Conservation (phyloP, 106 monocot genomes). For the Dendrobium nobile region DNA sequence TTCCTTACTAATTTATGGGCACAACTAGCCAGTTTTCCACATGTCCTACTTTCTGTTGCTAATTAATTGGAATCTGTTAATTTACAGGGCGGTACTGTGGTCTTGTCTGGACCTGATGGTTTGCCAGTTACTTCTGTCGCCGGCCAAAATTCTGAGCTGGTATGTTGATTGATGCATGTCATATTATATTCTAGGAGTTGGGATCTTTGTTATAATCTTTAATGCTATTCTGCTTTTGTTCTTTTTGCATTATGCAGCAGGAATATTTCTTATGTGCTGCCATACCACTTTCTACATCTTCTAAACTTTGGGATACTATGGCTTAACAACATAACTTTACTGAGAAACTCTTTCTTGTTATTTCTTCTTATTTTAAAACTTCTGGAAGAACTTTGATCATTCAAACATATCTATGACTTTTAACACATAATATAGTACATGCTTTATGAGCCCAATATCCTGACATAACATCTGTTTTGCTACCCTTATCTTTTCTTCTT, state of each 20-base stretch:
- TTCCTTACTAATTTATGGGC: neutral
- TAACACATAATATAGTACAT: neutral
- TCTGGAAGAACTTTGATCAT: neutral
- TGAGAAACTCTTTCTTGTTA: neutral
- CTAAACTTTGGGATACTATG: too few relatives aligned
- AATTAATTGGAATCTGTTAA: neutral
- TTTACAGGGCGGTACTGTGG: conserved; percentile 79
- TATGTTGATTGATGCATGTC: conserved; percentile 21
- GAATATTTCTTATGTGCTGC: too few relatives aligned
- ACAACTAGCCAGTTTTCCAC: neutral
- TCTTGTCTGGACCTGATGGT: conserved; percentile 85
- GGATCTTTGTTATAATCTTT: neutral
- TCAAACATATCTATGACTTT: neutral
- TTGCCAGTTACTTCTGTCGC: conserved; percentile 65
- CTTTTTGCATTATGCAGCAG: neutral
- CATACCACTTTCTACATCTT: too few relatives aligned
- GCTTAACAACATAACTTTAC: neutral
- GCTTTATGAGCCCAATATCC: neutral
- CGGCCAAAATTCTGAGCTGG: conserved; percentile 87
- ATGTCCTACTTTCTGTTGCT: neutral
- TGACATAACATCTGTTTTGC: neutral
- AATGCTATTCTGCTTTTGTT: neutral
- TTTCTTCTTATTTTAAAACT: neutral
- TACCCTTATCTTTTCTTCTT: neutral
- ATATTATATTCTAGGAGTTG: neutral